Evolutionary conservation across 106 monocot species (phyloP).

Genomic region (Posidonia australis): DNA sequence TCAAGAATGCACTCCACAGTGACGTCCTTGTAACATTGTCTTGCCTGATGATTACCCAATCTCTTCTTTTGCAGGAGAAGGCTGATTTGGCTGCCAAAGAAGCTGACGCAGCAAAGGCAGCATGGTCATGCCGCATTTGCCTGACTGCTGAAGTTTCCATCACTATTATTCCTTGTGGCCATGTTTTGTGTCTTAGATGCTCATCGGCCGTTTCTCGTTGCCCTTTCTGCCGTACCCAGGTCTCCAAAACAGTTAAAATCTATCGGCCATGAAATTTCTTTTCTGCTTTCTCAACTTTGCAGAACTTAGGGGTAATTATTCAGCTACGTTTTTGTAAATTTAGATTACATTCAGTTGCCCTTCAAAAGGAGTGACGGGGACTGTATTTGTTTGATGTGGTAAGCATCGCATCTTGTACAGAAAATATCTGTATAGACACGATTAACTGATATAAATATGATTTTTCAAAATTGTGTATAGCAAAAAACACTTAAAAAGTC

Average conservation of each 20-base stretch:
- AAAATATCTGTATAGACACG: too few species aligned
- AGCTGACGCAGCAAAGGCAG: conserved; percentile 79
- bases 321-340: too few species aligned
- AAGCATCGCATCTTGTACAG: too few species aligned
- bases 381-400: too few species aligned
- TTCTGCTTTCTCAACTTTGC: not conserved
- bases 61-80: conserved; percentile 56
- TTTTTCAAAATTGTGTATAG: too few species aligned
- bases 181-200: conserved; percentile 76
- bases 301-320: too few species aligned
- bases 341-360: not conserved
- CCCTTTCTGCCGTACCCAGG: conserved; percentile 74
- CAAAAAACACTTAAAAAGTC: too few species aligned
- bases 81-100: conserved; percentile 68
- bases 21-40: not conserved
- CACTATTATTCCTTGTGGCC: conserved; percentile 80
- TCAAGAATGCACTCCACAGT: not conserved
- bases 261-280: conserved; percentile 47
- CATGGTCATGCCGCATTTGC: conserved; percentile 90
- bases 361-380: not conserved
- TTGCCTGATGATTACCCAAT: not conserved
- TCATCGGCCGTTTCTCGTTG: conserved; percentile 66
- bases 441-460: too few species aligned
- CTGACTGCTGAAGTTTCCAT: conserved; percentile 62
- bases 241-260: conserved; percentile 61